Evolutionary conservation across 75 land plant genomes (phyloP).

Genomic region (Gnetum montanum): DNA sequence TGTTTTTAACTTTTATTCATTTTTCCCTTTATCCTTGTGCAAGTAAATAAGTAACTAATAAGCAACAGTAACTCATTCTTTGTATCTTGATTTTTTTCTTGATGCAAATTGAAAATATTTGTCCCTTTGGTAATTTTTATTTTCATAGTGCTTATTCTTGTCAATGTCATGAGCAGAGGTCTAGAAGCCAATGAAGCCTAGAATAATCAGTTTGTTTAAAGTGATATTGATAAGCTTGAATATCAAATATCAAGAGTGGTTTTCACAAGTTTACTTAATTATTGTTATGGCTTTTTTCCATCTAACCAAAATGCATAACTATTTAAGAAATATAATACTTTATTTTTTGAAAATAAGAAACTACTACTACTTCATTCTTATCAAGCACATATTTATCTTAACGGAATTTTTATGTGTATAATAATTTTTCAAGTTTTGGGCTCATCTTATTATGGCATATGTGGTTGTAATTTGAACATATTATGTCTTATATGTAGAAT

Average conservation of each 20-base stretch:
- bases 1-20: background rate
- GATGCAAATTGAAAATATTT: slow-evolving; percentile 79
- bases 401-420: background rate
- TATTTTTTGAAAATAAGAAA: background rate
- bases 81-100: background rate
- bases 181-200: too few species aligned
- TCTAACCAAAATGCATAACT: slow-evolving; percentile 4
- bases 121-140: slow-evolving; percentile 57
- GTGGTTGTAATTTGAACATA: slow-evolving; percentile 47
- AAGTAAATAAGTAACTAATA: background rate
- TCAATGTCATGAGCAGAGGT: slow-evolving; percentile 53
- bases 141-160: slow-evolving; percentile 62
- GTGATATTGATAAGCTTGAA: slow-evolving; percentile 86
- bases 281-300: background rate
- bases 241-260: slow-evolving; percentile 57
- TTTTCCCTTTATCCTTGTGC: background rate
- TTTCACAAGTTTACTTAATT: slow-evolving; percentile 48
- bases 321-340: background rate
- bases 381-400: background rate
- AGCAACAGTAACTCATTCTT: slow-evolving; percentile 1
- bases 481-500: slow-evolving; percentile 35
- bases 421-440: slow-evolving; percentile 40
- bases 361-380: background rate
- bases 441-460: slow-evolving; percentile 46
- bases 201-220: slow-evolving; percentile 26